Evolutionary conservation across 441 rosid species (phyloP), one percentile per base, ranked within the genome.

Genomic region (Adansonia madagascariensis): DNA sequence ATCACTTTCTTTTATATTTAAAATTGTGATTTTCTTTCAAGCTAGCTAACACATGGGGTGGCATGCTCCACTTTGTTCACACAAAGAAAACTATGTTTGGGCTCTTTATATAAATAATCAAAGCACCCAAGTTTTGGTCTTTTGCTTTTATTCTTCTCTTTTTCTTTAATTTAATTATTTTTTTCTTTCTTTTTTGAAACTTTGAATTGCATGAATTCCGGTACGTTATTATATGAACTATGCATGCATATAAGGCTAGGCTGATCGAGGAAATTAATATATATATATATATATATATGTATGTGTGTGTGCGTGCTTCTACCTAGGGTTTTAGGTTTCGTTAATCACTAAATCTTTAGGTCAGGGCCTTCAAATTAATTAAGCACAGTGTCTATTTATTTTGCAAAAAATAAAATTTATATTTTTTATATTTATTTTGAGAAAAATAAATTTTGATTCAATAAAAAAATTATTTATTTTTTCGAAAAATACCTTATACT

Each of bases 21-120:
- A 49, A 68, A 39, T 18, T 72, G 18, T 68, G 79, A 53, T 53
- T 81, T 41, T 67, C 4, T 74, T 46, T 8, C 4, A 56, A 75
- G 82, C 80, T 24, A 76, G 84, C 81, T 78, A 73, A 83, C 85
- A 77, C 83, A 47, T 75, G 63, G 63, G 86, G 89, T 81, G 86
- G 83, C 82, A 82, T 87, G 89, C 86, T 84, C 79, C 86, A 77
- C 88, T 85, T 85, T 84, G 75, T 77, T 57, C 77, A 50, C 80
- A 59, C 88, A 85, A 73, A 65, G 49, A 75, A 78, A 52, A 47
- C 81, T 18, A 69, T 49, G 74, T 75, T 63, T 71, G 67, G 59
- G 61, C 46, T 52, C 80, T 50, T 76, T 14, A 52, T 24, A 1
- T 41, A 50, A 1, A 39, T 31, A 62, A 24, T 22, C 24, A 64